Evolutionary conservation across 352 stramenopile species (phyloP), one percentile per base, ranked within the genome.

Genomic region (Achlya hypogyna): DNA sequence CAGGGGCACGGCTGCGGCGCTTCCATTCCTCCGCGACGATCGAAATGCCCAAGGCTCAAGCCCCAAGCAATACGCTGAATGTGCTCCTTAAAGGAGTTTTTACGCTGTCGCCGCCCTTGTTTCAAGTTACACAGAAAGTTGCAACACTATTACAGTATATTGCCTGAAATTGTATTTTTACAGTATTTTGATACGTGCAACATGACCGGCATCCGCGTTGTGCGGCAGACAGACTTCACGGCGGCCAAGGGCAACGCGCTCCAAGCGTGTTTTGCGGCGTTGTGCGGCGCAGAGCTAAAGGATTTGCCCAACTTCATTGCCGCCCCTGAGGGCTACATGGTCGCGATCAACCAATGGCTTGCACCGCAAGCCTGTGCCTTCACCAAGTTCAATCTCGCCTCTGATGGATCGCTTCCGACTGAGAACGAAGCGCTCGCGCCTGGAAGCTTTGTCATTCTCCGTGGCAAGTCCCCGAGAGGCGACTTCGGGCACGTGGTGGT

Each of bases 231-330:
- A 28, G 53, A 78, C 51, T 76, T 76, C 52, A 69, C 34, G 29
- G 65, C 69, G 23, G 73, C 51, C 28, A 71, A 70, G 27, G 75
- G 75, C 8, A 82, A 82, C 51, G 74, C 75, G n/a, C 52, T 82
- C 0, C 75, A 82, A 53, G 74, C 74, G 42, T 70, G 63, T 49
- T 69, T 78, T 14, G 72, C 71, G 18, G 71, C 68, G 5, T 45
- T 79, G 31, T 71, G 74, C 25, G 62, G 54, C 0, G 18, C 64
- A 16, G 18, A 69, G n/a, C 42, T 80, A 1, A 22, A 54, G 6
- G 52, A 74, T 14, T 71, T 79, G 34, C 75, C 75, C 1, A 82
- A 82, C 52, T 82, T 82, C 53, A 71, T 79, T 4, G 65, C 68
- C 23, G 34, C 53, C 0, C 43, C 60, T 18, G 58, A 63, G 25